Conservation (phyloP, 2,329 filamentous ascomycete species). For the Plenodomus lindquistii region DNA sequence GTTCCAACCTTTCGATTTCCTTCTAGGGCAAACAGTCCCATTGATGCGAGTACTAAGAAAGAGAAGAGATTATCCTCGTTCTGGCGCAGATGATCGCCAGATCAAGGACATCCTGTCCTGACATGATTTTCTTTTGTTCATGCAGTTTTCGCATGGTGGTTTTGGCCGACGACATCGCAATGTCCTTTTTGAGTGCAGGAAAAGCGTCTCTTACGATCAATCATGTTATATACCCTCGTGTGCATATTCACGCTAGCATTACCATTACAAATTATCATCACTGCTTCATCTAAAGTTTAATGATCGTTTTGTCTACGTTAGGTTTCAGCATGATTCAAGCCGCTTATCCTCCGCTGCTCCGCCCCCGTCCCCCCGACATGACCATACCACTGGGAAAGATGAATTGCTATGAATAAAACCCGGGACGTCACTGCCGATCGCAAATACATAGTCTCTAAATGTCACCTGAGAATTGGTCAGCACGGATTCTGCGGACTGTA, state of each 20-base stretch:
- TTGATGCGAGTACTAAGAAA: slow-evolving; percentile 9
- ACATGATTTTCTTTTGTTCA: not conserved
- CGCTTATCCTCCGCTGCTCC: too few relatives aligned
- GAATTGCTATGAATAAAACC: too few relatives aligned
- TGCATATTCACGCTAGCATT: not conserved
- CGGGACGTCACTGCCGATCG: too few relatives aligned
- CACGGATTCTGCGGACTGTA: too few relatives aligned
- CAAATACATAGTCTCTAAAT: too few relatives aligned
- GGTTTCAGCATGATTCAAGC: too few relatives aligned
- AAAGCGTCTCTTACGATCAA: slow-evolving; percentile 1
- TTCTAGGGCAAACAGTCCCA: not conserved
- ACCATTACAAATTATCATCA: not conserved
- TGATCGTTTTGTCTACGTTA: too few relatives aligned
- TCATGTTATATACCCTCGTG: slow-evolving; percentile 24
- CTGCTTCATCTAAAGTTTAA: too few relatives aligned
- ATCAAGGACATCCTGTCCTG: not conserved
- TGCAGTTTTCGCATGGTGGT: not conserved
- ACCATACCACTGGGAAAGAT: too few relatives aligned
- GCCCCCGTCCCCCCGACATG: too few relatives aligned
- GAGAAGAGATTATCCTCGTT: slow-evolving; percentile 15
- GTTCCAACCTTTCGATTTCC: slow-evolving; percentile 8
- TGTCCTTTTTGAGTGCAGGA: not conserved
- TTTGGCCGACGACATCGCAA: too few relatives aligned
- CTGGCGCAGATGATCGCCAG: slow-evolving; percentile 10
- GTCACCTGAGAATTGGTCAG: too few relatives aligned